Evolutionary conservation across 2,329 filamentous ascomycete genomes (phyloP), one percentile per base, ranked within the genome.

Genomic region (Colletotrichum spinosum): DNA sequence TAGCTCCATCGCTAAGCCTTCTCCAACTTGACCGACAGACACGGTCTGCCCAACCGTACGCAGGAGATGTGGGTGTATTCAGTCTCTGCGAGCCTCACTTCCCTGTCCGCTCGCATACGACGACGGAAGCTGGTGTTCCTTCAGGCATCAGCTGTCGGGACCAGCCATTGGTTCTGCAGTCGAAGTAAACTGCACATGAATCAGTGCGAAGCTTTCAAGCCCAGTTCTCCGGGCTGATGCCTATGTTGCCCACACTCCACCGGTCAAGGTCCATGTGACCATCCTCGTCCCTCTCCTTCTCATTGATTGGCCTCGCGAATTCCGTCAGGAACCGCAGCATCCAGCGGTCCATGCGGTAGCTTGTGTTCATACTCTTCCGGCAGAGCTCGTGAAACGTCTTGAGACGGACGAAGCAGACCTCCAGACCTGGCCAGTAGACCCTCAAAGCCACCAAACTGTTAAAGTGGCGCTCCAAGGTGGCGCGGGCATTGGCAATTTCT

Each of bases 401-500:
- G 3, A 83, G 72, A 0, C 80, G 74, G 9, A 73, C 74, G 59
- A 81, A 76, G 61, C 73, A 75, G 1, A 77, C 70, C 58, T 80
- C 78, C 7, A 80, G 70, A 5, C 73, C 76, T 0, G 79, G 77
- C 81, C 81, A 84, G 58, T 77, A 79, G 2, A 69, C 71, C 38
- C 78, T 71, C 39, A 84, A 67, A 6, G 74, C 70, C 1, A 77
- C 76, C n/a, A 84, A 70, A 15, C 80, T 78, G 65, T 78, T 73
- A 60, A 84, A 84, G 60, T 84, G 84, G 17, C 72, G 72, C 66
- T 81, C 80, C 1, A 84, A 72, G 8, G 76, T 73, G 9, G 60
- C 65, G 37, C 75, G 75, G 2, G 81, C 78, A 4, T 71, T 68
- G 0, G 68, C 60, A 8, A 81, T 77, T 51, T 80, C 73, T 5